Evolutionary conservation across 164 flowering plant genomes (phyloP).

Genomic region (Macadamia integrifolia): DNA sequence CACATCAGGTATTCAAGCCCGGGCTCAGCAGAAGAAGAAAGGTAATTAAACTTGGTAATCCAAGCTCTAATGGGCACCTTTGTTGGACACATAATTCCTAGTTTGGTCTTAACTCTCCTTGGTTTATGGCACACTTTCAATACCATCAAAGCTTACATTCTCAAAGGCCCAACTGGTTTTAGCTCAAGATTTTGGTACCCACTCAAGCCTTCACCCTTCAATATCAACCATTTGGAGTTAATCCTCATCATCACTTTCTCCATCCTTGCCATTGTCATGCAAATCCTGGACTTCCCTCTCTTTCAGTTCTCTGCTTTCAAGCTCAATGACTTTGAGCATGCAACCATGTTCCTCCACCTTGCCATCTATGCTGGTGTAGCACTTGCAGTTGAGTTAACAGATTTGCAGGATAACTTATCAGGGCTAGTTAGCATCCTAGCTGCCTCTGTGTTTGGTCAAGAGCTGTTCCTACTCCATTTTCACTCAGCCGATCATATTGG

Average conservation of each 20-base stretch:
- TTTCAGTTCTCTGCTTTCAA: constrained; percentile 35
- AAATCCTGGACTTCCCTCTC: constrained; percentile 46
- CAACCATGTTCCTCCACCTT: constrained; percentile 74
- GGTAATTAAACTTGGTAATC: neutral
- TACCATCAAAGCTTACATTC: constrained; percentile 38
- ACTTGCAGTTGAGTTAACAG: constrained; percentile 38
- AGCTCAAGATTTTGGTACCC: constrained; percentile 53
- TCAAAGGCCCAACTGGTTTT: constrained; percentile 36
- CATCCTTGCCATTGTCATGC: constrained; percentile 38
- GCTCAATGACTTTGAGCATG: constrained; percentile 54
- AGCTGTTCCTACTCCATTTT: constrained; percentile 59
- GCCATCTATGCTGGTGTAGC: constrained; percentile 56
- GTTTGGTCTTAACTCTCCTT: constrained; percentile 51
- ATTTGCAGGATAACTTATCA: constrained; percentile 25
- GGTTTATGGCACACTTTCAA: constrained; percentile 68
- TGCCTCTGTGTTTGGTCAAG: constrained; percentile 64
- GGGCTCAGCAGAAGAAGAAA: neutral
- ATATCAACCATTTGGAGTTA: constrained; percentile 50
- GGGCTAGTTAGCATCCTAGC: constrained; percentile 53
- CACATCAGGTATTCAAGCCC: constrained; percentile 26
- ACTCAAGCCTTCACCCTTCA: constrained; percentile 22
- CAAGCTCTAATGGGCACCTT: constrained; percentile 54
- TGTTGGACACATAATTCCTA: constrained; percentile 59
- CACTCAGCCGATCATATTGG: constrained; percentile 80
- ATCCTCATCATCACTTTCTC: constrained; percentile 48